phyloP scores from a whole-genome alignment of 768 basidiomycete genomes.

The Calocera cornea region DNA sequence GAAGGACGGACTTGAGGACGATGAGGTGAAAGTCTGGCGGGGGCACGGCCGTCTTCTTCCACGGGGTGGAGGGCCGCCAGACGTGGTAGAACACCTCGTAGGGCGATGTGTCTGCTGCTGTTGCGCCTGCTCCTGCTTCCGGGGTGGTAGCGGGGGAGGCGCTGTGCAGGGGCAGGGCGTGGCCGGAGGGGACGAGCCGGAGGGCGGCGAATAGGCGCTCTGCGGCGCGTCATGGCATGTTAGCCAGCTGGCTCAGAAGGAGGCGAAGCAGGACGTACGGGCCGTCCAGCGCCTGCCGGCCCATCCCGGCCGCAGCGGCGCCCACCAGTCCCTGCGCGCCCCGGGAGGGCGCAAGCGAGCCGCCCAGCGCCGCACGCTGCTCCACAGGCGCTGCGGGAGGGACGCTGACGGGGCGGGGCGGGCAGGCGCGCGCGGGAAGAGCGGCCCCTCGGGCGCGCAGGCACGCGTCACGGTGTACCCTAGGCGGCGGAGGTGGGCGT shows the following conservation, averaged over 20 bases:
- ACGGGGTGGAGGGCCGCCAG: slow-evolving; percentile 81
- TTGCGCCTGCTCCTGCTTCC: too few species aligned
- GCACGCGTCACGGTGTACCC: slow-evolving; percentile 84
- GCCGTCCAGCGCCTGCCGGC: slow-evolving; percentile 14
- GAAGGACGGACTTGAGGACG: slow-evolving; percentile 58
- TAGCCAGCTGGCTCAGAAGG: background rate
- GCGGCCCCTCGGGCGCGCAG: slow-evolving; percentile 33
- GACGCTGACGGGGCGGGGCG: slow-evolving; percentile 21
- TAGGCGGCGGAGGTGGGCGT: slow-evolving; percentile 78
- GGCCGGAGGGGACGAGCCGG: slow-evolving; percentile 59
- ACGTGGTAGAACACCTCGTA: slow-evolving; percentile 80
- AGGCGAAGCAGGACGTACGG: slow-evolving; percentile 5
- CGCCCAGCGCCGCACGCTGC: background rate
- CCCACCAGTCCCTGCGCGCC: slow-evolving; percentile 53
- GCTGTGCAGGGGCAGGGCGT: slow-evolving; percentile 35
- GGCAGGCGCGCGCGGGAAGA: slow-evolving; percentile 35
- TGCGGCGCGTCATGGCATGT: slow-evolving; percentile 24
- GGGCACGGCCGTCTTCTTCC: slow-evolving; percentile 61
- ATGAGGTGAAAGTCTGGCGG: slow-evolving; percentile 77
- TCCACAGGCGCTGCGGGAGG: background rate
- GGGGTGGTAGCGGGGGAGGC: background rate
- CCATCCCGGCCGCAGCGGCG: slow-evolving; percentile 35
- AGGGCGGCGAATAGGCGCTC: slow-evolving; percentile 55
- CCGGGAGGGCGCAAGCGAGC: background rate
- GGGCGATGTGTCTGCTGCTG: slow-evolving; percentile 34